Evolutionary conservation across 2,329 filamentous ascomycete genomes (phyloP).

Genomic region (Verruconis gallopava): DNA sequence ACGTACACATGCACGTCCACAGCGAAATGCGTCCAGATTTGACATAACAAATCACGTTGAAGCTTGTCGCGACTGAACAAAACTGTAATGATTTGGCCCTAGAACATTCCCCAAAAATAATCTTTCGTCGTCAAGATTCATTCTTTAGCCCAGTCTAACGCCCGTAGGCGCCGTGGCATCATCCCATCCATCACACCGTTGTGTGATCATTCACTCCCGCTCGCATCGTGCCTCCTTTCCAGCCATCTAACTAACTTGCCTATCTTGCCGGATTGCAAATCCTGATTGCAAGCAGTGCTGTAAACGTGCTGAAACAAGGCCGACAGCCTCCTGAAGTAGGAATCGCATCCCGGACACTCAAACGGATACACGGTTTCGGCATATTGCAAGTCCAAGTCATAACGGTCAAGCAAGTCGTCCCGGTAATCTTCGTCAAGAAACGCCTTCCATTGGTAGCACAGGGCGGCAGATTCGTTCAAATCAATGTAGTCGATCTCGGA

Average conservation of each 20-base stretch:
- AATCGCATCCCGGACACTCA: conserved; percentile 8
- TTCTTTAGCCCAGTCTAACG: no score
- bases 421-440: conserved; percentile 15
- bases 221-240: conserved; percentile 10
- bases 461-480: conserved; percentile 14
- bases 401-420: conserved; percentile 11
- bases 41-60: no score
- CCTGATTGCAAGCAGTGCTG: conserved; percentile 13
- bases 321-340: conserved; percentile 12
- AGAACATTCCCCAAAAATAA: no score
- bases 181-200: conserved; percentile 3
- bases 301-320: conserved; percentile 14
- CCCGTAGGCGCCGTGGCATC: no score
- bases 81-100: no score
- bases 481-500: conserved; percentile 13
- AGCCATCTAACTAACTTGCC: conserved; percentile 13
- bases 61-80: no score
- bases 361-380: not conserved
- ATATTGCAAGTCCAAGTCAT: not conserved
- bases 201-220: conserved; percentile 8
- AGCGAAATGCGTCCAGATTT: no score
- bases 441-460: conserved; percentile 14
- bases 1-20: no score
- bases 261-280: conserved; percentile 11
- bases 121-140: no score